These are phyloP conservation scores for Mucuna pruriens DNA, from an alignment of 306 rosid genomes.

Conservation along the genomic window DNA sequence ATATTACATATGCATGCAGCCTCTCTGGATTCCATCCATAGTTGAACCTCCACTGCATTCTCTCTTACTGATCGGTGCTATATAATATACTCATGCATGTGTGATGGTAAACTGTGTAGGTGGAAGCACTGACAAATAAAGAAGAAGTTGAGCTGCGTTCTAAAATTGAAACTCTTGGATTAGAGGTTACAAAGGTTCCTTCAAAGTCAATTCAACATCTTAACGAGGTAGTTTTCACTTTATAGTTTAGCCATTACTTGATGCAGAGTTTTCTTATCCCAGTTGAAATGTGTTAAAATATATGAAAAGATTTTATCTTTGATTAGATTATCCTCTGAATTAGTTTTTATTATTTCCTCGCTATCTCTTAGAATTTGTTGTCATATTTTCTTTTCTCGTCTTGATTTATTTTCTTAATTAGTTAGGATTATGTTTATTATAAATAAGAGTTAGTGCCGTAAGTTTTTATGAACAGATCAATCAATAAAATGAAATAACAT, in stretches of 20 bases:
- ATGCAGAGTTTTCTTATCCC: constrained; percentile 8
- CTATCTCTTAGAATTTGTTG: not conserved
- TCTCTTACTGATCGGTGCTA: not conserved
- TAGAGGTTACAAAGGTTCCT: constrained; percentile 92
- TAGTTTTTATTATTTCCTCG: not conserved
- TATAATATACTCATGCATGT: not conserved
- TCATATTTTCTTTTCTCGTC: not conserved
- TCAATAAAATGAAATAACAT: constrained; percentile 10
- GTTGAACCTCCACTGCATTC: not conserved
- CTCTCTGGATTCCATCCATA: constrained; percentile 14
- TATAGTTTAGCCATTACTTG: constrained; percentile 16
- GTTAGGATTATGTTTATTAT: not conserved
- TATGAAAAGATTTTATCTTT: not conserved
- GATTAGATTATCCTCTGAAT: not conserved
- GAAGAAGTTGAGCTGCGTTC: constrained; percentile 94
- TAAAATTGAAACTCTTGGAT: constrained; percentile 90
- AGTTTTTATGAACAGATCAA: not conserved
- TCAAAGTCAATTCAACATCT: constrained; percentile 64
- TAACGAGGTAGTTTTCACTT: constrained; percentile 62
- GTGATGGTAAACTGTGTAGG: constrained; percentile 52
- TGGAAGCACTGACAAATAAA: constrained; percentile 82
- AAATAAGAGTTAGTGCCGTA: not conserved
- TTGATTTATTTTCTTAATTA: not conserved
- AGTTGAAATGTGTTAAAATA: not conserved
- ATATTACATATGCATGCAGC: constrained; percentile 3